Conservation (phyloP, 306 rosid genomes). For the Begonia masoniana region DNA sequence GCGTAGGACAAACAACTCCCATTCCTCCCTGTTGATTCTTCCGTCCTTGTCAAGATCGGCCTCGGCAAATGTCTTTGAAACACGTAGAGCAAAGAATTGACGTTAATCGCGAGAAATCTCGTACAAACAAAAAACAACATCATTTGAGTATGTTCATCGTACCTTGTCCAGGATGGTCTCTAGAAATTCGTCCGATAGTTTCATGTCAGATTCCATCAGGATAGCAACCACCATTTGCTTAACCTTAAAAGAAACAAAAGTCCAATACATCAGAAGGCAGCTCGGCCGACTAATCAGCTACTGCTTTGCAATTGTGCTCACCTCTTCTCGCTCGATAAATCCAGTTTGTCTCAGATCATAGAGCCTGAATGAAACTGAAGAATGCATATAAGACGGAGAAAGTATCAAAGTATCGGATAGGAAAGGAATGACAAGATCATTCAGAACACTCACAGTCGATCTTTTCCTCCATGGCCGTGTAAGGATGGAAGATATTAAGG, state of each 20-base stretch:
- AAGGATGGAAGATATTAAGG: slow-evolving; percentile 67
- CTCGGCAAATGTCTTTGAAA: slow-evolving; percentile 53
- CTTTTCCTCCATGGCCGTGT: slow-evolving; percentile 54
- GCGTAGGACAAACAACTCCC: slow-evolving; percentile 49
- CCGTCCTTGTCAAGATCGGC: slow-evolving; percentile 67
- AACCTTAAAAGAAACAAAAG: slow-evolving; percentile 29
- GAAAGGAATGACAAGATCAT: slow-evolving; percentile 5
- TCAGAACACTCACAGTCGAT: slow-evolving; percentile 49
- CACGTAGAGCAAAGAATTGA: too few relatives aligned
- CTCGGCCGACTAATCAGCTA: too few relatives aligned
- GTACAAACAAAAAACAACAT: too few relatives aligned
- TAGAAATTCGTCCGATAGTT: slow-evolving; percentile 58
- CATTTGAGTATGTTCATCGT: slow-evolving; percentile 4
- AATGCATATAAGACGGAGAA: slow-evolving; percentile 9
- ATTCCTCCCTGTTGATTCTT: slow-evolving; percentile 58
- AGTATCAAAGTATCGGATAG: slow-evolving; percentile 8
- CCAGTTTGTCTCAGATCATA: slow-evolving; percentile 77
- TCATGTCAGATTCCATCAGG: slow-evolving; percentile 51
- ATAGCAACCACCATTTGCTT: slow-evolving; percentile 76
- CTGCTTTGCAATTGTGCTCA: slow-evolving; percentile 17
- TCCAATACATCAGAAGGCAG: too few relatives aligned
- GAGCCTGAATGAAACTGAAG: slow-evolving; percentile 68
- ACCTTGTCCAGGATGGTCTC: slow-evolving; percentile 73
- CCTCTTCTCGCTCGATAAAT: slow-evolving; percentile 74
- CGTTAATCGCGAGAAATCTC: too few relatives aligned